phyloP scores from a whole-genome alignment of 176 grass and related monocot species.

The Cocos nucifera region DNA sequence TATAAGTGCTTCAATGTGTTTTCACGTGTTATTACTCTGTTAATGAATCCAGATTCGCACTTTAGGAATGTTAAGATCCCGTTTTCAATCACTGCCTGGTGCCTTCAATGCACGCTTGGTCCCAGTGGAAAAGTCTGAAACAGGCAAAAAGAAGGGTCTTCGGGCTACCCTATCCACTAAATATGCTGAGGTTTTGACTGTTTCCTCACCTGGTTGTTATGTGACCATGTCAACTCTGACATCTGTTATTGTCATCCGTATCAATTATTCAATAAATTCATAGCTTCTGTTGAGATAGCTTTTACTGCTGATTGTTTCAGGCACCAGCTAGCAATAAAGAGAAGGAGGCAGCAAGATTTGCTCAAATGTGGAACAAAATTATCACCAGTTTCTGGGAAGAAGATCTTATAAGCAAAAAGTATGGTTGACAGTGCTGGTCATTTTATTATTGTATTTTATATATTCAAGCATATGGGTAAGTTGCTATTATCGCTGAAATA shows the following conservation, averaged over 20 bases:
- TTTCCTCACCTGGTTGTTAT: slow-evolving; percentile 20
- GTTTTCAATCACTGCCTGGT: slow-evolving; percentile 57
- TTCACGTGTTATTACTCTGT: slow-evolving; percentile 16
- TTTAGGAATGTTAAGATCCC: slow-evolving; percentile 84
- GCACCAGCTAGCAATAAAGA: slow-evolving; percentile 40
- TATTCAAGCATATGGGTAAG: neutral
- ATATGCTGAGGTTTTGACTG: slow-evolving; percentile 47
- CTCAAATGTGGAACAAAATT: slow-evolving; percentile 95
- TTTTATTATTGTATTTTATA: slow-evolving; percentile 2
- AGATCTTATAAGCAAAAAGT: slow-evolving; percentile 82
- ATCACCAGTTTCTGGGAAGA: slow-evolving; percentile 89
- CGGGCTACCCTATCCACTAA: slow-evolving; percentile 64
- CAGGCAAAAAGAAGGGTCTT: slow-evolving; percentile 53
- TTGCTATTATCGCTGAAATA: slow-evolving; percentile 1
- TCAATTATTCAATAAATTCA: no score
- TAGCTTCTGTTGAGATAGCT: no score
- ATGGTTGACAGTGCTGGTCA: slow-evolving; percentile 15
- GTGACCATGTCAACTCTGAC: slow-evolving; percentile 9
- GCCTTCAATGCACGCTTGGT: slow-evolving; percentile 69
- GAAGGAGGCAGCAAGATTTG: slow-evolving; percentile 69
- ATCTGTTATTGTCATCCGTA: neutral
- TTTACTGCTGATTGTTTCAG: slow-evolving; percentile 36
- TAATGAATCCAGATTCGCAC: slow-evolving; percentile 60
- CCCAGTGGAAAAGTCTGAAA: slow-evolving; percentile 48
- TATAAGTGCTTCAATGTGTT: no score